phyloP scores from a whole-genome alignment of 1,284 basidiomycete genomes.

The Puccinia triticina region DNA sequence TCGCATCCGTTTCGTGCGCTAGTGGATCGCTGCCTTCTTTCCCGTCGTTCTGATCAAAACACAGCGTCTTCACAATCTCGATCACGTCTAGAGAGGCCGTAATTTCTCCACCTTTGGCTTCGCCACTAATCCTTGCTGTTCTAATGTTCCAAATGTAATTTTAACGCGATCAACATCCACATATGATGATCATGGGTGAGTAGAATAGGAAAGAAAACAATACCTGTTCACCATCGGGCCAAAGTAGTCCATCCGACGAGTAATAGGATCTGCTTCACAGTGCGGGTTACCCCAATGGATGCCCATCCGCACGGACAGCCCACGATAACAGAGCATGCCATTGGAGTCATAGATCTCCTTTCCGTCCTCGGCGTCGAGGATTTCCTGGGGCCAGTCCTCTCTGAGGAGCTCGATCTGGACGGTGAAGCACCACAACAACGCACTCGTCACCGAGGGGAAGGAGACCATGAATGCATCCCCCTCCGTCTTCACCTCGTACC shows the following conservation, averaged over 20 bases:
- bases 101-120: slow-evolving; percentile 90
- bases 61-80: slow-evolving; percentile 70
- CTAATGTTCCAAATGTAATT: slow-evolving; percentile 58
- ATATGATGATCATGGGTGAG: slow-evolving; percentile 73
- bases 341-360: slow-evolving; percentile 69
- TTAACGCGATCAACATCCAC: slow-evolving; percentile 66
- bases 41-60: slow-evolving; percentile 59
- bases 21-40: slow-evolving; percentile 59
- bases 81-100: slow-evolving; percentile 88
- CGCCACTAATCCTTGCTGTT: slow-evolving; percentile 79
- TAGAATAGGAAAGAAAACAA: slow-evolving; percentile 64
- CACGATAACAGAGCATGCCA: slow-evolving; percentile 77
- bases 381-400: slow-evolving; percentile 91
- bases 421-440: slow-evolving; percentile 86
- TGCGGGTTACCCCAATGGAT: slow-evolving; percentile 90
- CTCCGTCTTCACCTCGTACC: slow-evolving; percentile 99
- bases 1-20: slow-evolving; percentile 57
- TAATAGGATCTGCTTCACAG: slow-evolving; percentile 92
- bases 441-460: slow-evolving; percentile 84
- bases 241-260: slow-evolving; percentile 83
- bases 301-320: slow-evolving; percentile 94
- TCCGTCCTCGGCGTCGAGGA: slow-evolving; percentile 89
- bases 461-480: slow-evolving; percentile 99
- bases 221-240: slow-evolving; percentile 59
- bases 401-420: slow-evolving; percentile 83